Conservation (phyloP, 225 moss, liverwort and hornwort genomes). For the Rhytidiadelphus loreus region DNA sequence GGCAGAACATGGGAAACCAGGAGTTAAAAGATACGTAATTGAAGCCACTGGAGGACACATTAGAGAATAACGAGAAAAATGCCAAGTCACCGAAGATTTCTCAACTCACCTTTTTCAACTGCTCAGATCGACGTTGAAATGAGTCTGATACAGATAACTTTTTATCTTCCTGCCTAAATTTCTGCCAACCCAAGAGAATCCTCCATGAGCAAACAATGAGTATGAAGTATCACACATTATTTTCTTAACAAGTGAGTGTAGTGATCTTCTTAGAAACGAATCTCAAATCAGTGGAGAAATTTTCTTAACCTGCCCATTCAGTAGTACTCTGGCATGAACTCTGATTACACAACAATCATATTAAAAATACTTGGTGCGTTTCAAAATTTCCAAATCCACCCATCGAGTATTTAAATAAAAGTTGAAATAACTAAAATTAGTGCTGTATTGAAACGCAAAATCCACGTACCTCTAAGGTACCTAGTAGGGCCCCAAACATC, state of each 20-base stretch:
- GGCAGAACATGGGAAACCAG: background rate
- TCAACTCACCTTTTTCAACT: slow-evolving; percentile 66
- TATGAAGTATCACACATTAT: background rate
- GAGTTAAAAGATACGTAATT: background rate
- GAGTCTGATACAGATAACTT: slow-evolving; percentile 93
- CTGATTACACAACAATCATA: background rate
- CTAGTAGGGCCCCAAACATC: slow-evolving; percentile 96
- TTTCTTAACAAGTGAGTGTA: background rate
- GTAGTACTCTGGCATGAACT: background rate
- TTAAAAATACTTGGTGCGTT: background rate
- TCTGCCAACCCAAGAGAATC: slow-evolving; percentile 37
- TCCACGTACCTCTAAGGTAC: slow-evolving; percentile 80
- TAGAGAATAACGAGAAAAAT: background rate
- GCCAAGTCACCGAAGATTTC: background rate
- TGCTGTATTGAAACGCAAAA: background rate
- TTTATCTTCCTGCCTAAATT: slow-evolving; percentile 97
- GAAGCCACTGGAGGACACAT: background rate
- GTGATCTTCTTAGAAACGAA: background rate
- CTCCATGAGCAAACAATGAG: background rate
- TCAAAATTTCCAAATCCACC: background rate
- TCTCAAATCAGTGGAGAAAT: background rate
- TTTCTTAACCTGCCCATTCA: background rate
- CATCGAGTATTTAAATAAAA: background rate
- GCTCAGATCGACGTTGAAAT: slow-evolving; percentile 85
- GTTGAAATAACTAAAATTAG: background rate